Percentiles rank a stretch among this genome's conserved stretches.
phyloP scores from a whole-genome alignment of 495 filamentous ascomycete species.

The Platismatia glauca region DNA sequence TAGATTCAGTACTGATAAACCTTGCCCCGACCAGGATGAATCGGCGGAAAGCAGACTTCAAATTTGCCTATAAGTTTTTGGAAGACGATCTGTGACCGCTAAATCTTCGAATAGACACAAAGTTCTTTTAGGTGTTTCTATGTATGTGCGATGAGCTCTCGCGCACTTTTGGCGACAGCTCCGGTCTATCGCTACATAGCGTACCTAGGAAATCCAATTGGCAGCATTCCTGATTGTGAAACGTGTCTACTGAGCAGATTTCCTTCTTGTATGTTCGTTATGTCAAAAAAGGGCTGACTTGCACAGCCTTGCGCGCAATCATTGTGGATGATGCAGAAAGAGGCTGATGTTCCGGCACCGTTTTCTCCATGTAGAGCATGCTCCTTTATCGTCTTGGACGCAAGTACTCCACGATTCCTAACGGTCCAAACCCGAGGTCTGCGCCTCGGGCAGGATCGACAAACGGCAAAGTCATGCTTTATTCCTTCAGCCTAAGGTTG shows the following conservation, averaged over 20 bases:
- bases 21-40: constrained; percentile 77
- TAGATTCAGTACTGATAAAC: constrained; percentile 12
- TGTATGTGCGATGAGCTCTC: constrained; percentile 7
- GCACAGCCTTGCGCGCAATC: neutral
- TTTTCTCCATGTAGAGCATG: neutral
- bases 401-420: constrained; percentile 9
- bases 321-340: neutral
- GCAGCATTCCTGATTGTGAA: constrained; percentile 5
- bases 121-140: constrained; percentile 1
- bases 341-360: neutral
- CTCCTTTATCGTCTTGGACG: neutral
- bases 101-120: neutral
- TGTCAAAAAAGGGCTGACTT: neutral
- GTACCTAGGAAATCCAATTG: constrained; percentile 7
- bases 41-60: constrained; percentile 94
- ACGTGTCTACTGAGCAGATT: neutral
- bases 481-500: neutral
- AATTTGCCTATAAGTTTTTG: constrained; percentile 94
- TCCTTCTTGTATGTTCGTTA: neutral
- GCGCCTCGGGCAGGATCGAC: constrained; percentile 4
- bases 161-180: constrained; percentile 9
- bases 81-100: constrained; percentile 71
- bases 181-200: constrained; percentile 10
- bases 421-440: neutral
- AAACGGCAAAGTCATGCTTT: neutral